Conservation (phyloP, 305 asterid species). For the Fraxinus sp. region DNA sequence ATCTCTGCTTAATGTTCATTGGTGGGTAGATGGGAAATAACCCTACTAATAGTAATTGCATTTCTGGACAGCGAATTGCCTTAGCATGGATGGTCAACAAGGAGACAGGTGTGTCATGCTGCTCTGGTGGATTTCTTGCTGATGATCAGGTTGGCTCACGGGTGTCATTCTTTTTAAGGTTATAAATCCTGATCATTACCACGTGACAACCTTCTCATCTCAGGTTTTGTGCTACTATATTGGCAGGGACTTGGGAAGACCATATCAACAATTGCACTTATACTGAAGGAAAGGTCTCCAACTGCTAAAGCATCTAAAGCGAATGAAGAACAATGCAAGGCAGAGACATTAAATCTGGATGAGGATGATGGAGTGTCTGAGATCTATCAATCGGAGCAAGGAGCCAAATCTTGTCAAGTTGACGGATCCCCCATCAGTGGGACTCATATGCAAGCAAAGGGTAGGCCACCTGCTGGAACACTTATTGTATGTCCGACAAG, state of each 20-base stretch:
- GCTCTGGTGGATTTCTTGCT: conserved; percentile 99
- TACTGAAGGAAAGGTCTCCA: conserved; percentile 86
- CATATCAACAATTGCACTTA: conserved; percentile 91
- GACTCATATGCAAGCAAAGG: conserved; percentile 47
- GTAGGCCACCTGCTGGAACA: conserved; percentile 91
- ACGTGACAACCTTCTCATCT: conserved; percentile 20
- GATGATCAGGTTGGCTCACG: conserved; percentile 82
- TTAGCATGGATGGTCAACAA: conserved; percentile 96
- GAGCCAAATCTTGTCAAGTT: conserved; percentile 35
- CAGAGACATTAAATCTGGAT: conserved; percentile 84
- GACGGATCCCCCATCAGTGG: conserved; percentile 32
- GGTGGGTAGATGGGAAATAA: not conserved
- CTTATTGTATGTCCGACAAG: conserved; percentile 98
- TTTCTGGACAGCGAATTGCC: conserved; percentile 78
- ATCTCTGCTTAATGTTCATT: conserved; percentile 7
- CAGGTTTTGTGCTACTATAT: conserved; percentile 16
- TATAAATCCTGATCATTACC: not conserved
- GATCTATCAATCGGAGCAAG: conserved; percentile 29
- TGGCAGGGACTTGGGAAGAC: conserved; percentile 98
- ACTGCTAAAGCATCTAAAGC: conserved; percentile 44
- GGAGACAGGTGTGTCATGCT: conserved; percentile 75
- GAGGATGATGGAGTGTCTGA: conserved; percentile 63
- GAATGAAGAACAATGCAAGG: conserved; percentile 41
- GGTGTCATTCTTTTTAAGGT: conserved; percentile 18
- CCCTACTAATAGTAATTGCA: conserved; percentile 26